A percentile compares a stretch with the other conserved stretches of the same genome.
Conservation (phyloP, 2,329 filamentous ascomycete genomes). For the Stylonectria norvegica region DNA sequence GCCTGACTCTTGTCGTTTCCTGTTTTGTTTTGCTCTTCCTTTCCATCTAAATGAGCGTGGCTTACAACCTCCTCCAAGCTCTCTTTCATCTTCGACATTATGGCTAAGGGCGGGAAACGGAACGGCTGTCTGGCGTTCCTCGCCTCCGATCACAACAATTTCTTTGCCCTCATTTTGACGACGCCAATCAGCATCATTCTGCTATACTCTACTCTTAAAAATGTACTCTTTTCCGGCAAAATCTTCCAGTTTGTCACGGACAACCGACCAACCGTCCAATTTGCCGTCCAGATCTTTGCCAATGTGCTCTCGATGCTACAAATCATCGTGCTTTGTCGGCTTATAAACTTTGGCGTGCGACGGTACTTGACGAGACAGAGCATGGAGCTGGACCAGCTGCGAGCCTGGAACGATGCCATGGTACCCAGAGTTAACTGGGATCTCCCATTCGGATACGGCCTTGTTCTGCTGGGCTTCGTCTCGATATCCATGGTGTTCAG, state of each 20-base stretch:
- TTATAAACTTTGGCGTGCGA: conserved; percentile 9
- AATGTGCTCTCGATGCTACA: neutral
- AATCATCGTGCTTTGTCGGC: neutral
- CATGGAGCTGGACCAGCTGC: conserved; percentile 4
- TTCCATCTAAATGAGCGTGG: neutral
- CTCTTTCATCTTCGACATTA: neutral
- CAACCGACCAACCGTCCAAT: neutral
- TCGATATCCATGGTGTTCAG: conserved; percentile 11
- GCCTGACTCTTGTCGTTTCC: no score
- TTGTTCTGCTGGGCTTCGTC: conserved; percentile 2
- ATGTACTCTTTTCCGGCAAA: neutral
- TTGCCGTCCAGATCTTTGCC: neutral
- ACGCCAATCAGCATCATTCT: neutral
- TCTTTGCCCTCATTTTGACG: neutral
- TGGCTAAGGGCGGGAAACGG: neutral
- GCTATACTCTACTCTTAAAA: neutral
- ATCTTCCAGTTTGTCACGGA: neutral
- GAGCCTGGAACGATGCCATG: conserved; percentile 11
- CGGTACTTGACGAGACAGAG: conserved; percentile 8
- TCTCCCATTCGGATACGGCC: conserved; percentile 3
- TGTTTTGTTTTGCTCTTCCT: no score
- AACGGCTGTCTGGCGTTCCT: neutral
- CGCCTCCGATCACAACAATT: conserved; percentile 1
- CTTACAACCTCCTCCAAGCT: no score
- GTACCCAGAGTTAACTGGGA: conserved; percentile 12